Conservation (phyloP, 2,329 filamentous ascomycete genomes). For the Colletotrichum aenigma region DNA sequence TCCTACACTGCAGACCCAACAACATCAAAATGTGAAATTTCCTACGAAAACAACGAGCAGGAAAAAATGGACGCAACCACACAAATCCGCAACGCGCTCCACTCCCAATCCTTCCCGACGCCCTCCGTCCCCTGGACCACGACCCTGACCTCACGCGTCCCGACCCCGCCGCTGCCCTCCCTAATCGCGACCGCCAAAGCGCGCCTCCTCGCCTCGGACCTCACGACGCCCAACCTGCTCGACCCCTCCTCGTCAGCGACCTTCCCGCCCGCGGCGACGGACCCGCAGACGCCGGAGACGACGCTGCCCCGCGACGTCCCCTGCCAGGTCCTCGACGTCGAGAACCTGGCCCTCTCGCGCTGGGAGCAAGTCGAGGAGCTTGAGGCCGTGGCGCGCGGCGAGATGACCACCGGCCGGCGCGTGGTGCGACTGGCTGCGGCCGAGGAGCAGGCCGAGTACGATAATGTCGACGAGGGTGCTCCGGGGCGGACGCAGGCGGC, state of each 20-base stretch:
- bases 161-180: conserved; percentile 68
- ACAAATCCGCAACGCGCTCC: conserved; percentile 58
- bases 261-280: conserved; percentile 51
- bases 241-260: conserved; percentile 40
- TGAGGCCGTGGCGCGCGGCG: conserved; percentile 74
- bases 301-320: conserved; percentile 66
- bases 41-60: background rate
- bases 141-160: conserved; percentile 61
- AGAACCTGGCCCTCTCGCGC: conserved; percentile 78
- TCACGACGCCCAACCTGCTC: conserved; percentile 64
- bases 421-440: conserved; percentile 71
- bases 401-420: conserved; percentile 77
- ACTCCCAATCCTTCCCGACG: conserved; percentile 57
- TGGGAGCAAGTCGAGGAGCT: conserved; percentile 90
- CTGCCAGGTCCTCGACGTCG: conserved; percentile 85
- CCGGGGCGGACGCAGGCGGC: background rate
- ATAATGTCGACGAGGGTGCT: conserved; percentile 36
- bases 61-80: conserved; percentile 32
- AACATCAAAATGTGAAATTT: background rate
- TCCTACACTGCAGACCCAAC: background rate
- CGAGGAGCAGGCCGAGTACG: conserved; percentile 53
- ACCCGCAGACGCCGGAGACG: conserved; percentile 58
- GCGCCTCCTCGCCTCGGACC: conserved; percentile 78
- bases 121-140: conserved; percentile 65
- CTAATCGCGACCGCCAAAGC: conserved; percentile 81